These are phyloP conservation scores for Paraphoma sp. DNA, from an alignment of 2,329 filamentous ascomycete genomes.

Conservation along the genomic window DNA sequence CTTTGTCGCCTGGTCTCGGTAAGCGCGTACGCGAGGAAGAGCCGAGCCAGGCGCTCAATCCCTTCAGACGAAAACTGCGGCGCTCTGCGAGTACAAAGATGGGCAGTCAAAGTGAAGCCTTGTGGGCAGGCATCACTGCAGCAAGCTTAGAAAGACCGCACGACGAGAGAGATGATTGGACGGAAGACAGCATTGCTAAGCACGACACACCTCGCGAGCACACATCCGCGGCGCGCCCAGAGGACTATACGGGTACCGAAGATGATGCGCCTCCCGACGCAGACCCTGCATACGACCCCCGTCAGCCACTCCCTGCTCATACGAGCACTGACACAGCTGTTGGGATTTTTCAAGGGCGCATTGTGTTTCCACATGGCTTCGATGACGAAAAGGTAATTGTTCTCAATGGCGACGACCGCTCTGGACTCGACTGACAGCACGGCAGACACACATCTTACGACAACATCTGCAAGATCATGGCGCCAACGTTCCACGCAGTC, in stretches of 20 bases:
- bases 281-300: conserved; percentile 19
- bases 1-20: conserved; percentile 49
- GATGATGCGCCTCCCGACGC: conserved; percentile 14
- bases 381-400: conserved; percentile 48
- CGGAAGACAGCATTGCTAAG: conserved; percentile 32
- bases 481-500: conserved; percentile 38
- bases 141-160: conserved; percentile 32
- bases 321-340: conserved; percentile 10
- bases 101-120: conserved; percentile 75
- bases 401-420: not conserved
- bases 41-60: conserved; percentile 51
- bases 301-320: conserved; percentile 4
- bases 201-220: conserved; percentile 22
- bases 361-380: conserved; percentile 54
- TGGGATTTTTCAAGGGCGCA: conserved; percentile 53
- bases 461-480: conserved; percentile 43
- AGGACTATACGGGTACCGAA: conserved; percentile 7
- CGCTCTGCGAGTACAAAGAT: conserved; percentile 87
- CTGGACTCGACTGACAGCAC: conserved; percentile 26
- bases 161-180: conserved; percentile 43
- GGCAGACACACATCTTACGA: conserved; percentile 42
- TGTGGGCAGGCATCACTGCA: conserved; percentile 90
- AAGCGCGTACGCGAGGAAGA: conserved; percentile 43
- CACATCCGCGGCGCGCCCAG: conserved; percentile 8
- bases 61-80: conserved; percentile 75